Evolutionary conservation across 306 rosid genomes (phyloP).

Genomic region (Dalbergia cochinchinensis): DNA sequence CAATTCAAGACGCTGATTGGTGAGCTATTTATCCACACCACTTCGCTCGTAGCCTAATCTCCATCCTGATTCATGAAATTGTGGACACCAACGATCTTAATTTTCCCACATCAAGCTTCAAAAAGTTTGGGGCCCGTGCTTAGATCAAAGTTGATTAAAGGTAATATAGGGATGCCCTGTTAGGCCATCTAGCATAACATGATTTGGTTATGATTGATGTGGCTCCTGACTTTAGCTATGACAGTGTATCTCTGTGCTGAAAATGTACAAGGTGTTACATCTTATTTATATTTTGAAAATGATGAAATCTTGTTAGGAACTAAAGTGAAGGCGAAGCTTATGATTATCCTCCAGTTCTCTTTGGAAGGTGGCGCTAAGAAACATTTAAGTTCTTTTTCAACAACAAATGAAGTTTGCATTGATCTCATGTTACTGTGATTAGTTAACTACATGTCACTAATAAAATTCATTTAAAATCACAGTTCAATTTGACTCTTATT

Average conservation of each 20-base stretch:
- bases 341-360: background rate
- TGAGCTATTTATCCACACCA: background rate
- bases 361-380: background rate
- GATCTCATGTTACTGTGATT: no score
- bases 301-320: background rate
- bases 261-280: background rate
- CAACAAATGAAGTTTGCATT: no score
- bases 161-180: background rate
- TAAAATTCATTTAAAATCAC: no score
- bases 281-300: background rate
- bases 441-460: no score
- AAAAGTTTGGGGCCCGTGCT: background rate
- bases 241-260: background rate
- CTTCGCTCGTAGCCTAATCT: background rate
- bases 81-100: background rate
- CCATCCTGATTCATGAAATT: background rate
- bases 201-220: conserved; percentile 23
- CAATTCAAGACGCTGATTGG: background rate
- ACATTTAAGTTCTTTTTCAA: background rate
- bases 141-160: conserved; percentile 14
- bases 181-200: conserved; percentile 7
- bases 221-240: conserved; percentile 2
- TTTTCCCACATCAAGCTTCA: background rate
- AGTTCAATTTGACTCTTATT: no score
- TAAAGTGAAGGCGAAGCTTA: background rate